Evolutionary conservation across 352 stramenopile genomes (phyloP).

Genomic region (Pelagophyceae sp.): DNA sequence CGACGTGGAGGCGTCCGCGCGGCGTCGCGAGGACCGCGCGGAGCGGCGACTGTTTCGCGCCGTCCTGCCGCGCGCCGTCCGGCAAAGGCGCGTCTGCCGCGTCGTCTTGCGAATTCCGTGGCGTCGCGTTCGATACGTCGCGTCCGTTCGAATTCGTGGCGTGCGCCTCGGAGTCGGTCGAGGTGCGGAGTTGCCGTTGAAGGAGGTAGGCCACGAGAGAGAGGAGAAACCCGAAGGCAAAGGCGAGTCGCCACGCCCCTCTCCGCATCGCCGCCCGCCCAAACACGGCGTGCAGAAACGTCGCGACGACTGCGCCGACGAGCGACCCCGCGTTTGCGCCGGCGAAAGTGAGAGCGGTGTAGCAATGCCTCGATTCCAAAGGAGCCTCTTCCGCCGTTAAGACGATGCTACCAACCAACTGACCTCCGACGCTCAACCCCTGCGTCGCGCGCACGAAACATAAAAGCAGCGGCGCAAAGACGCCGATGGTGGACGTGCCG

Average conservation of each 20-base stretch:
- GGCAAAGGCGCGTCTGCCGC: background rate
- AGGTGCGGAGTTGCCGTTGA: background rate
- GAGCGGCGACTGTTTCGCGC: background rate
- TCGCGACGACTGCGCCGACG: background rate
- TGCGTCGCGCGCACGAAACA: background rate
- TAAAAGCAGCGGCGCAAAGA: background rate
- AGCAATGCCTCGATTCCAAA: background rate
- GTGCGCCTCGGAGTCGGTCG: background rate
- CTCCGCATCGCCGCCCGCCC: background rate
- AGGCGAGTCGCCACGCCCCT: background rate
- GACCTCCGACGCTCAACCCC: background rate
- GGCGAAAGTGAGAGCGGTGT: background rate
- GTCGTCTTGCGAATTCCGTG: background rate
- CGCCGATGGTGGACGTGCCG: background rate
- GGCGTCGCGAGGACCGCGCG: background rate
- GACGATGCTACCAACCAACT: background rate
- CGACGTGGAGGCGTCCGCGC: background rate
- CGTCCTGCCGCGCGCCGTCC: no score
- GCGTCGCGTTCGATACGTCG: background rate
- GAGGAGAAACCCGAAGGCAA: background rate
- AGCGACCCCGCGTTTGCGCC: background rate
- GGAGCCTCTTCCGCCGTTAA: background rate
- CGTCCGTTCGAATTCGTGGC: no score
- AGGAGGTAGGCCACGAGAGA: background rate
- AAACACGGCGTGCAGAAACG: background rate